A percentile compares a stretch with the other conserved stretches of the same genome.
phyloP scores from a whole-genome alignment of 140 eudicot species.

The Senecio squalidus region DNA sequence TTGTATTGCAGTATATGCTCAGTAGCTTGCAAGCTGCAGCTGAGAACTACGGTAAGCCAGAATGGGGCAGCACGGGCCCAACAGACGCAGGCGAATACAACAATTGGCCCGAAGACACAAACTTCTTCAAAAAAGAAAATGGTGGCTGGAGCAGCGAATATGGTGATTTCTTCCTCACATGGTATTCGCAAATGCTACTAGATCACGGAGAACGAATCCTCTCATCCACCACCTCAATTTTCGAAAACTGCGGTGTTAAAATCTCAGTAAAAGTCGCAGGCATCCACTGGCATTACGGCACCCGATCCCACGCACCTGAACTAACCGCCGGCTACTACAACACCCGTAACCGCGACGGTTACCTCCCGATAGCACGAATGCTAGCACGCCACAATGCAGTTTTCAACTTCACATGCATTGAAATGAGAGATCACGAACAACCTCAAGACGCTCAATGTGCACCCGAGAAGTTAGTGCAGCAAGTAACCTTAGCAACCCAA shows the following conservation, averaged over 20 bases:
- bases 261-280: conserved; percentile 87
- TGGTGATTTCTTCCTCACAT: conserved; percentile 85
- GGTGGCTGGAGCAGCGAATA: conserved; percentile 77
- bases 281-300: conserved; percentile 96
- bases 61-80: conserved; percentile 93
- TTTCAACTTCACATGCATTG: conserved; percentile 90
- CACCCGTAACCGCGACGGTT: conserved; percentile 85
- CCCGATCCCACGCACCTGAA: conserved; percentile 96
- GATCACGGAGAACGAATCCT: conserved; percentile 84
- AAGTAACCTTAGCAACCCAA: conserved; percentile 70
- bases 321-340: conserved; percentile 97
- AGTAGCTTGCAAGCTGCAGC: conserved; percentile 88
- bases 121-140: conserved; percentile 69
- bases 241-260: conserved; percentile 52
- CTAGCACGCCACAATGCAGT: conserved; percentile 74
- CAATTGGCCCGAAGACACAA: conserved; percentile 96
- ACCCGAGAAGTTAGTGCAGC: conserved; percentile 84
- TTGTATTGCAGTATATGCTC: conserved; percentile 70
- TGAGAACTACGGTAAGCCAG: conserved; percentile 73
- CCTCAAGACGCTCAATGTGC: conserved; percentile 88
- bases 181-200: conserved; percentile 88
- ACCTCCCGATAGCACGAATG: conserved; percentile 86
- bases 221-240: conserved; percentile 51
- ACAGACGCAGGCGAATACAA: conserved; percentile 89
- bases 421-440: conserved; percentile 95